Evolutionary conservation across 2,329 filamentous ascomycete species (phyloP), one percentile per base, ranked within the genome.

Genomic region (Monosporascus sp.): DNA sequence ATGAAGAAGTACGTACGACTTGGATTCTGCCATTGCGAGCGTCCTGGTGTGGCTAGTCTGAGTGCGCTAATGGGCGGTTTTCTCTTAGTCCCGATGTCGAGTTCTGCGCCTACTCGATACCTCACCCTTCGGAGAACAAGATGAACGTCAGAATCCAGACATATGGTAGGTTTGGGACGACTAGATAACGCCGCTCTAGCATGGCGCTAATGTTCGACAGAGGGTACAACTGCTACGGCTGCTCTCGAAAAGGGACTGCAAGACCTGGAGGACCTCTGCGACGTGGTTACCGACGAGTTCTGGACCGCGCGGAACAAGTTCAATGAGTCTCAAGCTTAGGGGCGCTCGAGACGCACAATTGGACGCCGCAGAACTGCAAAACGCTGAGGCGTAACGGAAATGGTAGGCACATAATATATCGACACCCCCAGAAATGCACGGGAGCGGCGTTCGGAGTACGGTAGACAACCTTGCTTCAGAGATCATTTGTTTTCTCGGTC

Each of bases 141-240:
- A 96, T 99, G 93, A 96, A 97, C 68, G 78, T 99, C 57, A 85
- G 94, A 65, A 97, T 99, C 58, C 94, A 99, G 73, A 99, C 93
- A 61, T 97, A 94, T 66, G 89, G 93, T 96, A 76, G 68, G 85
- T 72, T 45, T 50, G 28, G n/a, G n/a, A n/a, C n/a, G n/a, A 17
- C 14, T 22, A 0, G 17, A 20, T 20, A 22, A 26, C 20, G 15
- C 37, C 22, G 22, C 7, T 20, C 28, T 37, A 8, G 40, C 35
- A 18, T 9, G 40, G 18, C 3, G 18, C 11, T 14, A 9, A 22
- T 48, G n/a, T 49, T 55, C 96, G 91, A 91, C 62, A 85, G 84
- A 44, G 17, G 43, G 43, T 11, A 90, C 86, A 6, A 89, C 83
- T 20, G 93, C 92, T 2, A 85, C 90, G 37, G 86, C 93, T 60